Evolutionary conservation across 805 yeast genomes (phyloP), one percentile per base, ranked within the genome.

Genomic region (Scheffersomyces stipitis): DNA sequence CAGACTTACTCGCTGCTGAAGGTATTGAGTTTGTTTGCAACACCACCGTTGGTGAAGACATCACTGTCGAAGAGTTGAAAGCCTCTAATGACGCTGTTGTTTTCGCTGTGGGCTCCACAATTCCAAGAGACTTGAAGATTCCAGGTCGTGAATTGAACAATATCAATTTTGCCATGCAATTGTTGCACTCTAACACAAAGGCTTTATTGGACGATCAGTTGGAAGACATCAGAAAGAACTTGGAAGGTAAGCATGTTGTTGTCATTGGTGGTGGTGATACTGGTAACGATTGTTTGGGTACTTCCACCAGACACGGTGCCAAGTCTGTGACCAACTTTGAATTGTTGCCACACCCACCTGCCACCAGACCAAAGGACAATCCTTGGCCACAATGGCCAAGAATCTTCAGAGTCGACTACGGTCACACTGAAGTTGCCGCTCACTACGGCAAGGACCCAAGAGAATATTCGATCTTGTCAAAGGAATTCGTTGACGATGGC

Each of bases 311-410:
- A 71, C 98, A 93, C 61, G 97, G 96, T 29, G 98, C 98, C 45
- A 81, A 86, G 61, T 85, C 95, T 7, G 96, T 93, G 40, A 76
- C 82, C 47, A 91, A 91, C 76, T 93, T 91, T 62, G 99, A 91
- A 71, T 75, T 91, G 60, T 73, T 91, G 52, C 99, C 99, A 41
- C 81, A 83, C 52, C 99, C 99, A 46, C 86, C 97, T 26, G 75
- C 75, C 20, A 76, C 78, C 41, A 80, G 97, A 63, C 84, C 90
- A 31, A 86, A 81, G 67, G 97, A 93, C 67, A 91, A 91, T 68
- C 98, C 99, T 65, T 91, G 99, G 99, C 99, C 99, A 30, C 99
- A 91, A 71, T 91, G 98, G 98, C 98, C 99, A 51, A 78, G 96
- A 61, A 80, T 93, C 55, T 91, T 93, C 84, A 80, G 98, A 58